These are phyloP conservation scores for Elaeagnus macrophylla DNA, from an alignment of 306 rosid genomes.

Conservation along the genomic window DNA sequence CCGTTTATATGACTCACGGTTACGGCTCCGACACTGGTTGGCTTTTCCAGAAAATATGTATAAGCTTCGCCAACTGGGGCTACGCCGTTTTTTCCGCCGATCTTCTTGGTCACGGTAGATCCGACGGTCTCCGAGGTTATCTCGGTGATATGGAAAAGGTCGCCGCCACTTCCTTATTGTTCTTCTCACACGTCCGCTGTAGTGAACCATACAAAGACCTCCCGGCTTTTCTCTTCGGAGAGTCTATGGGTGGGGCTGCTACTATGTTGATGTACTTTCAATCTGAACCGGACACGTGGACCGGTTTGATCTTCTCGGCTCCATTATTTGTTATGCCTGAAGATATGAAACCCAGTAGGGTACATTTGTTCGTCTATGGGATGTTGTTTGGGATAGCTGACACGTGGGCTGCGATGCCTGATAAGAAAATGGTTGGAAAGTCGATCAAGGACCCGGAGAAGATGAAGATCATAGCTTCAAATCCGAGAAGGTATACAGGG, in stretches of 20 bases:
- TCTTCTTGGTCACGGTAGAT: constrained; percentile 84
- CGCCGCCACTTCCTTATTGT: constrained; percentile 66
- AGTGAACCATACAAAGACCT: constrained; percentile 35
- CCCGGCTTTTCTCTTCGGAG: constrained; percentile 90
- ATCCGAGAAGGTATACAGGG: constrained; percentile 83
- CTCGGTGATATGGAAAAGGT: constrained; percentile 75
- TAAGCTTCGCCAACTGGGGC: constrained; percentile 72
- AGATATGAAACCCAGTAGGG: constrained; percentile 76
- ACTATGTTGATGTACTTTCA: constrained; percentile 75
- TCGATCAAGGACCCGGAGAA: constrained; percentile 75
- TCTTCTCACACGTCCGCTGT: constrained; percentile 55
- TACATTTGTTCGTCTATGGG: constrained; percentile 53
- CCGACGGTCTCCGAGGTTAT: constrained; percentile 84
- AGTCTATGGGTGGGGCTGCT: constrained; percentile 80
- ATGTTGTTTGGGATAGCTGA: constrained; percentile 76
- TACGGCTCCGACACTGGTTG: constrained; percentile 98
- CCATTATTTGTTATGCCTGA: constrained; percentile 91
- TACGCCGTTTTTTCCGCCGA: constrained; percentile 95
- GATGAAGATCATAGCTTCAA: constrained; percentile 68
- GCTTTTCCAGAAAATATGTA: constrained; percentile 91
- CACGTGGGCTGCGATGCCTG: constrained; percentile 96
- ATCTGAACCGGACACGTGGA: constrained; percentile 70
- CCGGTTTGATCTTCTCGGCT: constrained; percentile 82
- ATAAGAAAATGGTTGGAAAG: constrained; percentile 86
- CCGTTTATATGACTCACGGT: constrained; percentile 88